Base-by-base conservation (phyloP, 345 rosid species). In the Eutrema heterophyllum region DNA sequence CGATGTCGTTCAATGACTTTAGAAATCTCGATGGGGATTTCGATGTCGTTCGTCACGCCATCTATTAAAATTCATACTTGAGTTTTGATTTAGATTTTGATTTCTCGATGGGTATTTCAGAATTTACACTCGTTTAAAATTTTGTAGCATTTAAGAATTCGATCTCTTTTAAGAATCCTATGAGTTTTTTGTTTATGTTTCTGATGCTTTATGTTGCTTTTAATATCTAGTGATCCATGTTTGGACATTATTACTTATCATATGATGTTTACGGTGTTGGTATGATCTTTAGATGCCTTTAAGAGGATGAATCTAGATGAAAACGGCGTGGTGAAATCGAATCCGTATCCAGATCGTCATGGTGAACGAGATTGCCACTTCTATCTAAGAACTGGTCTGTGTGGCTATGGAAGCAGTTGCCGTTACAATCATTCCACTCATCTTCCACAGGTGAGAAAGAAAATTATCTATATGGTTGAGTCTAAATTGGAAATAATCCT, bases 361-460 rank as follows among this genome's bases (percentile, higher is more conserved):
- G 91, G 91, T 18, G 93, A 84, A 81, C 86, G 83, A 16, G 88
- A 90, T 79, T 90, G 96, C 62, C 79, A 66, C 39, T 90, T 73
- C 64, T 90, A 80, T 72, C 27, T 85, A 16, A 88, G 88, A 82
- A 88, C 93, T 67, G 96, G 96, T 29, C 57, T 58, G 0, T 88
- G 96, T 74, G 86, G 88, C 51, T 90, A 85, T 82, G 93, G 93
- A 77, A 86, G 43, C 51, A 88, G 73, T 48, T 90, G 96, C 65
- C 91, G 88, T 29, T 90, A 40, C 78, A 84, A 90, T 79, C 96
- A 90, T 81, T 89, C 96, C 54, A 71, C 83, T 32, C 64, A 74
- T 84, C 67, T 68, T 71, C 80, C 84, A 6, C 88, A 83, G 79
- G 77, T 72, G 30, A 48, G 33, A 18, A 71, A 30, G 55, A 6